A percentile compares a stretch with the other conserved stretches of the same genome.
phyloP scores from a whole-genome alignment of 441 rosid genomes.

The Adansonia gregorii region DNA sequence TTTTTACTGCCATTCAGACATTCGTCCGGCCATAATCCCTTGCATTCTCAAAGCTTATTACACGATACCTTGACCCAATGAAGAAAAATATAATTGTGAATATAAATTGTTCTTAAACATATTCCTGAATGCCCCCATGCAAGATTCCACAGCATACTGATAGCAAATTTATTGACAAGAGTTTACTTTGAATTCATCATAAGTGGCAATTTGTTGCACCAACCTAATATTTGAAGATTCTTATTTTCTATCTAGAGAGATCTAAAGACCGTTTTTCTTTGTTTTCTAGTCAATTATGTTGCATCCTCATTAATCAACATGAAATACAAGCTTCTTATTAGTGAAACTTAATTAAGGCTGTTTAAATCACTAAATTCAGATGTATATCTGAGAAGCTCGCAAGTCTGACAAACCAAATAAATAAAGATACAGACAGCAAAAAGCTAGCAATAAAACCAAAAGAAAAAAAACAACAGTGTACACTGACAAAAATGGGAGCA shows the following conservation, averaged over 20 bases:
- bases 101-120: conserved; percentile 5
- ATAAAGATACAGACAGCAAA: conserved; percentile 8
- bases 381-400: neutral
- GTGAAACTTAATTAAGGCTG: conserved; percentile 1
- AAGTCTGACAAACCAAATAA: neutral
- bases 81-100: neutral
- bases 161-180: neutral
- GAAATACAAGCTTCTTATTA: neutral
- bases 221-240: neutral
- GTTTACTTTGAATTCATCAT: neutral
- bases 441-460: conserved; percentile 14
- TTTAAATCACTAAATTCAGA: conserved; percentile 6
- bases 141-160: neutral
- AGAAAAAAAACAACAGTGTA: neutral
- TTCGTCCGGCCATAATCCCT: neutral
- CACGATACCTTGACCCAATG: neutral
- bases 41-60: conserved; percentile 5
- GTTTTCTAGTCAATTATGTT: neutral
- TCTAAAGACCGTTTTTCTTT: neutral
- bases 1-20: neutral
- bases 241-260: neutral
- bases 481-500: neutral
- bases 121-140: conserved; percentile 1
- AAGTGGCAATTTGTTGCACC: neutral
- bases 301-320: conserved; percentile 8